Conservation (phyloP, 352 stramenopile genomes). For the Globisporangium irregulare region DNA sequence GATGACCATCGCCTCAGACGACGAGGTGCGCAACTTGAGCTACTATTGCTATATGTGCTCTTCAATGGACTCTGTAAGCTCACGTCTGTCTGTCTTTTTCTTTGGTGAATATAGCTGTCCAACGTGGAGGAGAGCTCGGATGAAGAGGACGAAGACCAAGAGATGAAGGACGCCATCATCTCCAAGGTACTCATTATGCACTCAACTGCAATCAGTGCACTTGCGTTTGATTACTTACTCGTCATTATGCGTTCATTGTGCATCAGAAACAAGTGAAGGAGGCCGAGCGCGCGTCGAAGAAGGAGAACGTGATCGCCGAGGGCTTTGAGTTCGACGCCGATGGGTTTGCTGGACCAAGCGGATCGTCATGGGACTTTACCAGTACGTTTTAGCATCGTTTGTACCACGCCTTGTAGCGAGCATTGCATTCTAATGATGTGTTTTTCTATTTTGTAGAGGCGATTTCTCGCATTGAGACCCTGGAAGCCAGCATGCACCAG, state of each 20-base stretch:
- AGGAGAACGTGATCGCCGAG: slow-evolving; percentile 67
- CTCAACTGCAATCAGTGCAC: not conserved
- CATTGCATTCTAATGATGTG: slow-evolving; percentile 1
- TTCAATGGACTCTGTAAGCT: not conserved
- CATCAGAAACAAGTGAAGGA: slow-evolving; percentile 41
- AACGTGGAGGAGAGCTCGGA: slow-evolving; percentile 75
- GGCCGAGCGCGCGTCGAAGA: slow-evolving; percentile 36
- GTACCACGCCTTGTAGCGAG: not conserved
- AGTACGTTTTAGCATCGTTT: slow-evolving; percentile 28
- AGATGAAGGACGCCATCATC: slow-evolving; percentile 63
- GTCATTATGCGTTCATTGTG: not conserved
- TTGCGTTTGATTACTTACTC: not conserved
- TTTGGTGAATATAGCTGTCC: slow-evolving; percentile 32
- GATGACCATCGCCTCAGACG: slow-evolving; percentile 88
- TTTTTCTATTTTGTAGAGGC: slow-evolving; percentile 32
- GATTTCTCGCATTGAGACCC: slow-evolving; percentile 81
- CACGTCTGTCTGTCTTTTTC: not conserved
- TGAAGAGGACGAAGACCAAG: slow-evolving; percentile 40
- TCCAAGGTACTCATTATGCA: slow-evolving; percentile 36
- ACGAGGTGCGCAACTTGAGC: slow-evolving; percentile 40
- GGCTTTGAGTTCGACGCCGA: slow-evolving; percentile 85
- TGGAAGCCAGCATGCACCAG: slow-evolving; percentile 54
- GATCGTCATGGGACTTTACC: slow-evolving; percentile 86
- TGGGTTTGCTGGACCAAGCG: slow-evolving; percentile 44
- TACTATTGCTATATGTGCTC: not conserved